These are phyloP conservation scores for Actinidia arguta DNA, from an alignment of 179 eudicot genomes.

Conservation along the genomic window DNA sequence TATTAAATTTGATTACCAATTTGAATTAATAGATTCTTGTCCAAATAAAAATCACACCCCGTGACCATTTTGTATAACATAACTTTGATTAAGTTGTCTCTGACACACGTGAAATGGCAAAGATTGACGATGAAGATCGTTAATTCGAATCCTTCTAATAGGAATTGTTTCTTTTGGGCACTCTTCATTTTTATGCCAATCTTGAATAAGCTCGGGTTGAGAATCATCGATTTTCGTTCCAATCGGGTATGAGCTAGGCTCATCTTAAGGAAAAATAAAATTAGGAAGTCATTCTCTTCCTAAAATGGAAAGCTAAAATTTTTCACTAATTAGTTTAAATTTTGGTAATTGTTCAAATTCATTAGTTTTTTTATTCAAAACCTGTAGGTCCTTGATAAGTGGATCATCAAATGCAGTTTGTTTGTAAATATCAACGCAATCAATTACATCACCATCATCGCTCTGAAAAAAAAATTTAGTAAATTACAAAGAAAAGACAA, in stretches of 20 bases:
- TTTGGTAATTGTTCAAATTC: too few species aligned
- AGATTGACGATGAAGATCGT: neutral
- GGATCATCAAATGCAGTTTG: conserved; percentile 9
- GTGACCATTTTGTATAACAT: neutral
- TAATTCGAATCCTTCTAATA: neutral
- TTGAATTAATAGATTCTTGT: too few species aligned
- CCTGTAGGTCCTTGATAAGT: neutral
- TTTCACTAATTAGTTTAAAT: too few species aligned
- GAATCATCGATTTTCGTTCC: neutral
- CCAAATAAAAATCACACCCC: neutral
- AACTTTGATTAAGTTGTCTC: too few species aligned
- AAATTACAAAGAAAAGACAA: too few species aligned
- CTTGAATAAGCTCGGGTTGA: neutral
- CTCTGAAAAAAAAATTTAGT: too few species aligned
- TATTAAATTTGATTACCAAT: too few species aligned
- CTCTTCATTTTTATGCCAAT: conserved; percentile 1
- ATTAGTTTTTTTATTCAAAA: neutral
- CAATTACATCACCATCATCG: neutral
- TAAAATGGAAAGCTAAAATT: neutral
- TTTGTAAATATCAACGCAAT: neutral
- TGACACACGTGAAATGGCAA: neutral
- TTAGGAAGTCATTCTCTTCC: too few species aligned
- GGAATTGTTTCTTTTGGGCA: neutral
- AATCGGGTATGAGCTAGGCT: neutral
- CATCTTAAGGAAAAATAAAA: neutral